A percentile compares a stretch with the other conserved stretches of the same genome.
These are phyloP conservation scores for Chenopodium formosanum DNA, from an alignment of 148 eudicot genomes.

Conservation along the genomic window DNA sequence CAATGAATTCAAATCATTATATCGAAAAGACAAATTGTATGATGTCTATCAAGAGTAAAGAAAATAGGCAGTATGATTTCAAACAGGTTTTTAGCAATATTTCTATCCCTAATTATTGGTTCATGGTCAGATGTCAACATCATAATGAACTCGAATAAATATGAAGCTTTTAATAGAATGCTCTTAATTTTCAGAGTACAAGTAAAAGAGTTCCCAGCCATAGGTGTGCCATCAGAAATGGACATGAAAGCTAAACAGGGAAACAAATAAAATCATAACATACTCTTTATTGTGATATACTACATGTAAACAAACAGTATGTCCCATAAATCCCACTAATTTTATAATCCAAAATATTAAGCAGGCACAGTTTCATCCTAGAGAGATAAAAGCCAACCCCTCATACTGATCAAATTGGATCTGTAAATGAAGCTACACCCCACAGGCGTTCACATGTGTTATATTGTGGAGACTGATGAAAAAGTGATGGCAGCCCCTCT, in stretches of 20 bases:
- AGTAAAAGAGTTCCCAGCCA: neutral
- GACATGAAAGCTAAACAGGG: neutral
- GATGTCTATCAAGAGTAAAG: too few relatives aligned
- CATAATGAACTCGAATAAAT: neutral
- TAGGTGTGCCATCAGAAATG: neutral
- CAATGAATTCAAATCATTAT: conserved; percentile 3
- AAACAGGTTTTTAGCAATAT: neutral
- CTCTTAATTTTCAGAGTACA: neutral
- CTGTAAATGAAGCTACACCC: neutral
- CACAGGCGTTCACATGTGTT: neutral
- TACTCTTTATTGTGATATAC: too few relatives aligned
- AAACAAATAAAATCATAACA: too few relatives aligned
- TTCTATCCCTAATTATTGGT: neutral
- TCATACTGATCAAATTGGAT: neutral
- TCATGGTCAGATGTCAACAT: neutral
- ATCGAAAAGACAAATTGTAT: too few relatives aligned
- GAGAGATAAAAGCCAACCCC: neutral
- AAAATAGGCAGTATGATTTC: neutral
- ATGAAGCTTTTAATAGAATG: neutral
- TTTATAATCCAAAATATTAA: neutral
- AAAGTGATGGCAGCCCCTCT: neutral
- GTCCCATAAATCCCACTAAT: neutral
- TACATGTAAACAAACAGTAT: too few relatives aligned
- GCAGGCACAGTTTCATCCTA: neutral
- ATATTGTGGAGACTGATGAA: neutral